A percentile compares a stretch with the other conserved stretches of the same genome.
These are phyloP conservation scores for Cordyceps fumosorosea DNA, from an alignment of 2,329 filamentous ascomycete species.

Conservation along the genomic window DNA sequence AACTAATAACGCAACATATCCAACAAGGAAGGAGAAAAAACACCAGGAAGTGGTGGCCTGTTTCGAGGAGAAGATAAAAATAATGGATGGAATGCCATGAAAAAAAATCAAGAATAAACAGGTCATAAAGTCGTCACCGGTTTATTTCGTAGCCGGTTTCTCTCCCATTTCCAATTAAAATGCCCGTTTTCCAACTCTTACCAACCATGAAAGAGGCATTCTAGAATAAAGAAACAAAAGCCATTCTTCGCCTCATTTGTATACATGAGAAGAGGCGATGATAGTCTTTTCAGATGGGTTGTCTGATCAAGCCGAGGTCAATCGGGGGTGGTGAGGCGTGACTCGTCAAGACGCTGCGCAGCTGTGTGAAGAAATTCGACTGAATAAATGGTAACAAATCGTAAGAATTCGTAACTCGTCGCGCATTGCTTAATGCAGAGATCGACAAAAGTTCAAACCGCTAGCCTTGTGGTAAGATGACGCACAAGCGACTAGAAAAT, in stretches of 20 bases:
- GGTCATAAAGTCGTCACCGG: slow-evolving; percentile 21
- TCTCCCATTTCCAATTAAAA: slow-evolving; percentile 11
- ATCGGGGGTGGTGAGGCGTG: not conserved
- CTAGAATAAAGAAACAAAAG: slow-evolving; percentile 7
- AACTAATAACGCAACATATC: slow-evolving; percentile 29
- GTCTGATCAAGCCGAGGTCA: slow-evolving; percentile 1
- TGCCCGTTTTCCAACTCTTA: slow-evolving; percentile 4
- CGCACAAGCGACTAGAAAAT: slow-evolving; percentile 9
- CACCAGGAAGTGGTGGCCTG: not conserved
- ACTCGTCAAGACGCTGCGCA: slow-evolving; percentile 11
- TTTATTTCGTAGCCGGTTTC: slow-evolving; percentile 16
- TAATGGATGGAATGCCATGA: slow-evolving; percentile 11
- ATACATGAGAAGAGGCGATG: not conserved
- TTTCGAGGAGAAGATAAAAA: slow-evolving; percentile 8
- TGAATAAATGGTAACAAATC: slow-evolving; percentile 11
- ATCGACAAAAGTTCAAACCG: slow-evolving; percentile 10
- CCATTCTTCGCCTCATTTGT: not conserved
- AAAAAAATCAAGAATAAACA: slow-evolving; percentile 18
- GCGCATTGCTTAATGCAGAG: slow-evolving; percentile 2
- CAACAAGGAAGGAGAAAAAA: slow-evolving; percentile 15
- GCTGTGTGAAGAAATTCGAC: not conserved
- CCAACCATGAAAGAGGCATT: slow-evolving; percentile 3
- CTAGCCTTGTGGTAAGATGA: not conserved
- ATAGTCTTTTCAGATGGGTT: not conserved
- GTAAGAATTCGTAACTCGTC: slow-evolving; percentile 11